Conservation (phyloP, 2,329 filamentous ascomycete species). For the Thielaviopsis musarum region DNA sequence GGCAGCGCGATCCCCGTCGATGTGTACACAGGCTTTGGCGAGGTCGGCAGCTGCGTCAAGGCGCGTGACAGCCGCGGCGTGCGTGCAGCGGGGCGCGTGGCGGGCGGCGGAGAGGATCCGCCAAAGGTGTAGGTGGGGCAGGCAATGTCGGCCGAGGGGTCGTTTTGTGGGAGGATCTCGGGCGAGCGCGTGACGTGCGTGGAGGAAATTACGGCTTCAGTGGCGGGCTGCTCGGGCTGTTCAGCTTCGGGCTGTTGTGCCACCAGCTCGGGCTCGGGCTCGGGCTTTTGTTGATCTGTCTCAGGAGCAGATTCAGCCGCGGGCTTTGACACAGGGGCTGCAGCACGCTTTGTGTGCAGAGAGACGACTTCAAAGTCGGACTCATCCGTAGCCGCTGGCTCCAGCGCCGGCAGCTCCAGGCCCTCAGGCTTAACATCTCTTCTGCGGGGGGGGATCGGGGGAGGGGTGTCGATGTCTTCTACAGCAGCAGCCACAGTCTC, state of each 20-base stretch:
- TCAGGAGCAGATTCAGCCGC: background rate
- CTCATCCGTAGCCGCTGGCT: constrained; percentile 11
- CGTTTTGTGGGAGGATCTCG: background rate
- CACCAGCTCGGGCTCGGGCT: background rate
- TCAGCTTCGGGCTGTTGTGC: too few species aligned
- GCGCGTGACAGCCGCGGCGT: background rate
- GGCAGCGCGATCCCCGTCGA: background rate
- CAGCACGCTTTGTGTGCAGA: background rate
- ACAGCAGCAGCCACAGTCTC: too few species aligned
- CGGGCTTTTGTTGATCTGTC: background rate
- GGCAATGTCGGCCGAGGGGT: background rate
- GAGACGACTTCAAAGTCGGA: constrained; percentile 10
- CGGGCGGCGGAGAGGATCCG: background rate
- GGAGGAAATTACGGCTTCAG: background rate
- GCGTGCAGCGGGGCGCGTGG: background rate
- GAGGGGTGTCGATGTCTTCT: background rate
- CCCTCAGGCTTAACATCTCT: background rate
- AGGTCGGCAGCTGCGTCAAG: background rate
- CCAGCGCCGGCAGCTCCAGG: constrained; percentile 3
- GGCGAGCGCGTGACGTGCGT: background rate
- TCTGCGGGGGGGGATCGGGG: constrained; percentile 5
- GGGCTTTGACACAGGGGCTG: background rate
- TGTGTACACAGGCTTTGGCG: background rate
- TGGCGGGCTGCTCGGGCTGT: too few species aligned
- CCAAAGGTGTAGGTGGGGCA: background rate